phyloP scores from a whole-genome alignment of 1,284 basidiomycete species.

The Leccinum subspadiceum region DNA sequence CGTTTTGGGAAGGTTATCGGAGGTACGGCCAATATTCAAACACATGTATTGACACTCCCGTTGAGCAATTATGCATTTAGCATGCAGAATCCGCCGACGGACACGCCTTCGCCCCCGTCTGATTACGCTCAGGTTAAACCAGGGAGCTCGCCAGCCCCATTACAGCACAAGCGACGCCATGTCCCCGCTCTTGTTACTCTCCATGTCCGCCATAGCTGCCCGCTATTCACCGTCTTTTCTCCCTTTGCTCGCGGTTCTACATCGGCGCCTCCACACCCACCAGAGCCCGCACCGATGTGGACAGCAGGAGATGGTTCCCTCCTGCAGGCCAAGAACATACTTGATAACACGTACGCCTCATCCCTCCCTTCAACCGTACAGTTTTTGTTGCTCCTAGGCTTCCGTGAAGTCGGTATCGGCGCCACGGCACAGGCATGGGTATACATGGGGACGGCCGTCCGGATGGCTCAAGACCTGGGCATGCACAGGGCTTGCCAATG shows the following conservation, averaged over 20 bases:
- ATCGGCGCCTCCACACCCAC: conserved; percentile 39
- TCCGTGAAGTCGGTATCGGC: conserved; percentile 82
- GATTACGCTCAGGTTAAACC: conserved; percentile 27
- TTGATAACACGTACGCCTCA: conserved; percentile 64
- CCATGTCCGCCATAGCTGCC: conserved; percentile 76
- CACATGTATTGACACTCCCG: neutral
- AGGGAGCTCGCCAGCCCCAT: conserved; percentile 35
- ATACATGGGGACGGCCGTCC: conserved; percentile 74
- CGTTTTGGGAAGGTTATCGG: conserved; percentile 64
- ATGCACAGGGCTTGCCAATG: conserved; percentile 80
- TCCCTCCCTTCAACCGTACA: conserved; percentile 70
- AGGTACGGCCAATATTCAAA: conserved; percentile 32
- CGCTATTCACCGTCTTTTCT: conserved; percentile 52
- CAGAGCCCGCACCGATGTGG: conserved; percentile 73
- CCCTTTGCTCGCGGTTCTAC: conserved; percentile 39
- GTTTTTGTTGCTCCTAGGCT: conserved; percentile 75
- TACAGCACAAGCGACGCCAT: conserved; percentile 41
- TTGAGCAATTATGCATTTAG: conserved; percentile 9
- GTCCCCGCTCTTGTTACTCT: conserved; percentile 69
- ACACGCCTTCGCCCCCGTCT: conserved; percentile 34
- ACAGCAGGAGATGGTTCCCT: conserved; percentile 76
- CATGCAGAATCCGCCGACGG: conserved; percentile 24
- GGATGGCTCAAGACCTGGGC: conserved; percentile 86
- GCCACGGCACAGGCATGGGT: conserved; percentile 87
- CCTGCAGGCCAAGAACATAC: conserved; percentile 64